Evolutionary conservation across 1,284 basidiomycete genomes (phyloP).

Genomic region (Leccinum subrobustum): DNA sequence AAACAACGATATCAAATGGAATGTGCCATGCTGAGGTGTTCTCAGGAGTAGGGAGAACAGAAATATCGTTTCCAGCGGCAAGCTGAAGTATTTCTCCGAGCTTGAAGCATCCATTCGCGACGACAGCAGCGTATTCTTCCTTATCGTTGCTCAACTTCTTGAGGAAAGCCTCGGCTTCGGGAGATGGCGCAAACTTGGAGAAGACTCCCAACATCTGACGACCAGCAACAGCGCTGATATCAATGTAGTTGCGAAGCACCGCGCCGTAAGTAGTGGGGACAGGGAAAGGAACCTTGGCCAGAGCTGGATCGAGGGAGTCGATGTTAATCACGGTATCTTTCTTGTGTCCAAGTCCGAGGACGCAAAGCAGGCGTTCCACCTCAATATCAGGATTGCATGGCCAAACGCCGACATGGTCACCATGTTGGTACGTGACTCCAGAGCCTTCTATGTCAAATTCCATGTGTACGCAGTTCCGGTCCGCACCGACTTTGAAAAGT

Average conservation of each 20-base stretch:
- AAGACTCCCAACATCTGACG: conserved; percentile 90
- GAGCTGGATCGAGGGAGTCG: conserved; percentile 93
- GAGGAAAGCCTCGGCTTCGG: conserved; percentile 74
- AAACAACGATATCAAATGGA: conserved; percentile 96
- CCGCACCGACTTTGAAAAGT: conserved; percentile 73
- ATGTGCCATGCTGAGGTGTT: conserved; percentile 89
- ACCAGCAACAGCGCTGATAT: conserved; percentile 90
- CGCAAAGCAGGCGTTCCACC: conserved; percentile 84
- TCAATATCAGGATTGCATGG: conserved; percentile 92
- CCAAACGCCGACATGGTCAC: conserved; percentile 98
- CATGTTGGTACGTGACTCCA: conserved; percentile 97
- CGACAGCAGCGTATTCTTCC: conserved; percentile 77
- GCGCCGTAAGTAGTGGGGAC: conserved; percentile 94
- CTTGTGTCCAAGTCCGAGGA: conserved; percentile 81
- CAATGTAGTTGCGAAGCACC: conserved; percentile 95
- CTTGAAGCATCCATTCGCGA: conserved; percentile 83
- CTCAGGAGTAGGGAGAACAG: conserved; percentile 51
- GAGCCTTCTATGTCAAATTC: conserved; percentile 95
- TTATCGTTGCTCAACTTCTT: conserved; percentile 84
- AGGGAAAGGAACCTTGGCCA: conserved; percentile 99
- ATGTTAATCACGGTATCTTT: conserved; percentile 85
- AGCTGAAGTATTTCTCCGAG: conserved; percentile 90
- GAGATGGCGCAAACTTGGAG: conserved; percentile 85
- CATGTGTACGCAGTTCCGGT: conserved; percentile 93
- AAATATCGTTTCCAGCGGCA: conserved; percentile 77